Evolutionary conservation across 1,284 basidiomycete genomes (phyloP).

Genomic region (Ceraceosorus guamensis): DNA sequence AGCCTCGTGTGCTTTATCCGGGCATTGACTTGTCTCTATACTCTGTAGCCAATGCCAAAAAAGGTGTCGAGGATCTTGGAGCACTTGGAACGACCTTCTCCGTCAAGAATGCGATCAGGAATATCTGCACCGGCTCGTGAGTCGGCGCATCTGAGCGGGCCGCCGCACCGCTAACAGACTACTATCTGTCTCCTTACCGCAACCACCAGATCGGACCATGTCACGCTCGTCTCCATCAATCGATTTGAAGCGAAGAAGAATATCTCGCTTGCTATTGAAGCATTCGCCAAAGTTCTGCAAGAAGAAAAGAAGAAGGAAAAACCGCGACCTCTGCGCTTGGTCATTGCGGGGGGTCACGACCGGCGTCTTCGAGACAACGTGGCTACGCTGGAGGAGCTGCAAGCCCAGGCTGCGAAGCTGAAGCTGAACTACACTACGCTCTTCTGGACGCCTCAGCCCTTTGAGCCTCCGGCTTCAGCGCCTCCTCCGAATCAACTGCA

Average conservation of each 20-base stretch:
- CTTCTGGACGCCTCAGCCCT: constrained; percentile 23
- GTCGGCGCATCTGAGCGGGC: not conserved
- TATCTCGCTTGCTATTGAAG: constrained; percentile 66
- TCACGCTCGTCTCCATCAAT: constrained; percentile 80
- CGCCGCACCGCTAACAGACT: too few relatives aligned
- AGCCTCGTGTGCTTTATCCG: constrained; percentile 77
- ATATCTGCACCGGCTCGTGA: constrained; percentile 2
- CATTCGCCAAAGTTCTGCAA: constrained; percentile 58
- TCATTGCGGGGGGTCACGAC: constrained; percentile 65
- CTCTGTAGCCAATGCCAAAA: not conserved
- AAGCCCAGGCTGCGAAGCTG: constrained; percentile 22
- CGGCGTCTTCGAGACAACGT: constrained; percentile 64
- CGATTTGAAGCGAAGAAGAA: constrained; percentile 97
- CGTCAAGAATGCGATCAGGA: not conserved
- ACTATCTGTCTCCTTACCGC: not conserved
- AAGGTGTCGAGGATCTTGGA: constrained; percentile 1
- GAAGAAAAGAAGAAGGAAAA: constrained; percentile 11
- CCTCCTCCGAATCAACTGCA: constrained; percentile 13
- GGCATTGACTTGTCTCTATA: constrained; percentile 57
- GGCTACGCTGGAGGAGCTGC: constrained; percentile 52
- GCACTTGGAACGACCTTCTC: not conserved
- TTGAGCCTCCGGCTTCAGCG: constrained; percentile 40
- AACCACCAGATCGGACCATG: constrained; percentile 51
- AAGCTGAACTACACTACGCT: constrained; percentile 51
- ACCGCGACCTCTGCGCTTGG: constrained; percentile 17